A percentile compares a stretch with the other conserved stretches of the same genome.
Conservation (phyloP, 106 monocot species). For the Dioscorea dumetorum region DNA sequence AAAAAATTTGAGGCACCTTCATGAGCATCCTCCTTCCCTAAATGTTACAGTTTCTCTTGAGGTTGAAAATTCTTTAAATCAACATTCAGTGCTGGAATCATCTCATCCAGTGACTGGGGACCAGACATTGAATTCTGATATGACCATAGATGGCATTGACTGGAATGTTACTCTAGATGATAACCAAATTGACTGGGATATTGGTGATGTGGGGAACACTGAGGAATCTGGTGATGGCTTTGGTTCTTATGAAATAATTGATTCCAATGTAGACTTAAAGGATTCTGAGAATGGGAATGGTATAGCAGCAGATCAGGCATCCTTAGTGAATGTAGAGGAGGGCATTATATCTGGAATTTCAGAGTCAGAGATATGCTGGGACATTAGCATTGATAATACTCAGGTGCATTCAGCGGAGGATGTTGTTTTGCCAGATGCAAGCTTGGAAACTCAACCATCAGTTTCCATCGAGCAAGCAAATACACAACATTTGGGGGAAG, state of each 20-base stretch:
- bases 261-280: slow-evolving; percentile 46
- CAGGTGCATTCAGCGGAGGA: slow-evolving; percentile 30
- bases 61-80: slow-evolving; percentile 41
- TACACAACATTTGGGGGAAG: slow-evolving; percentile 26
- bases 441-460: slow-evolving; percentile 15
- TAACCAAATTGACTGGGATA: slow-evolving; percentile 89
- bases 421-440: slow-evolving; percentile 17
- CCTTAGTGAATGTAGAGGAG: slow-evolving; percentile 22
- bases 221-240: slow-evolving; percentile 54
- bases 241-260: slow-evolving; percentile 86
- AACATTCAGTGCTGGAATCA: slow-evolving; percentile 12
- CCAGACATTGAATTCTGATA: slow-evolving; percentile 24
- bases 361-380: slow-evolving; percentile 84
- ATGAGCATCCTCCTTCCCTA: slow-evolving; percentile 59
- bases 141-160: slow-evolving; percentile 52
- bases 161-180: slow-evolving; percentile 84
- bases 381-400: slow-evolving; percentile 74
- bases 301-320: slow-evolving; percentile 20
- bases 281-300: slow-evolving; percentile 34
- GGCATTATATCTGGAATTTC: slow-evolving; percentile 15
- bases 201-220: slow-evolving; percentile 37
- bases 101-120: slow-evolving; percentile 12
- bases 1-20: slow-evolving; percentile 60
- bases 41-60: slow-evolving; percentile 56
- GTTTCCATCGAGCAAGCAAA: slow-evolving; percentile 15